Evolutionary conservation across 2,329 filamentous ascomycete species (phyloP).

Genomic region (Neofusicoccum kwambonambiense): DNA sequence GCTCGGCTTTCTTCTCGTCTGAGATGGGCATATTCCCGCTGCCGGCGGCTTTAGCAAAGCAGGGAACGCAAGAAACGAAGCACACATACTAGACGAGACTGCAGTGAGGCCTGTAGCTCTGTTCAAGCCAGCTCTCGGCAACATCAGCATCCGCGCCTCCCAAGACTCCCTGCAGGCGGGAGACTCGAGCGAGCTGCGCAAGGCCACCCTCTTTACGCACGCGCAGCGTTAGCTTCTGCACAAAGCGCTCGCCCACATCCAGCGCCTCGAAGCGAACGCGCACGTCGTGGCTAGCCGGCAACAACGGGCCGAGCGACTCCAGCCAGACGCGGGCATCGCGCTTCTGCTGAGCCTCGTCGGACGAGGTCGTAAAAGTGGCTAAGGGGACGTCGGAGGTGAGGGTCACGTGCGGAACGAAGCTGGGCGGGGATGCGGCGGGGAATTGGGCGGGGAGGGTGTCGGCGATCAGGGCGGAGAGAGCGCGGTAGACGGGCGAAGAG

Average conservation of each 20-base stretch:
- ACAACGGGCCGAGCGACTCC: conserved; percentile 24
- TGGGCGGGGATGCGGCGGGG: conserved; percentile 24
- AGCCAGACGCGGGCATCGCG: conserved; percentile 40
- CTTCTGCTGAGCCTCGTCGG: not conserved
- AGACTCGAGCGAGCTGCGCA: conserved; percentile 26
- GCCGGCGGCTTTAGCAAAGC: not conserved
- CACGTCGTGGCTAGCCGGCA: conserved; percentile 20
- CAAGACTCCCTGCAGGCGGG: conserved; percentile 29
- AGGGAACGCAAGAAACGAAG: not conserved
- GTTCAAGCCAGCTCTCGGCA: conserved; percentile 30
- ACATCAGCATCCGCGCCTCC: conserved; percentile 25
- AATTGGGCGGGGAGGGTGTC: conserved; percentile 33
- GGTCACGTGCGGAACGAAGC: conserved; percentile 44
- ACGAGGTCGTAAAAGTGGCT: conserved; percentile 21
- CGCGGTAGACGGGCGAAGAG: conserved; percentile 30
- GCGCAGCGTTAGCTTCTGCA: conserved; percentile 40
- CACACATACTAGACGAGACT: conserved; percentile 43
- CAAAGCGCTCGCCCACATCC: conserved; percentile 36
- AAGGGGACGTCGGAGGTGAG: conserved; percentile 38
- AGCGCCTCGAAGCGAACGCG: conserved; percentile 31
- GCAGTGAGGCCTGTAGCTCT: conserved; percentile 39
- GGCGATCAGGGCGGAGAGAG: conserved; percentile 36
- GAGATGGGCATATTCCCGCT: conserved; percentile 21
- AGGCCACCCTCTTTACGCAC: conserved; percentile 33
- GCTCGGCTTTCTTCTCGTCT: conserved; percentile 24